Evolutionary conservation across 129 eudicot species (phyloP).

Genomic region (Pseudognaphalium luteoalbum): DNA sequence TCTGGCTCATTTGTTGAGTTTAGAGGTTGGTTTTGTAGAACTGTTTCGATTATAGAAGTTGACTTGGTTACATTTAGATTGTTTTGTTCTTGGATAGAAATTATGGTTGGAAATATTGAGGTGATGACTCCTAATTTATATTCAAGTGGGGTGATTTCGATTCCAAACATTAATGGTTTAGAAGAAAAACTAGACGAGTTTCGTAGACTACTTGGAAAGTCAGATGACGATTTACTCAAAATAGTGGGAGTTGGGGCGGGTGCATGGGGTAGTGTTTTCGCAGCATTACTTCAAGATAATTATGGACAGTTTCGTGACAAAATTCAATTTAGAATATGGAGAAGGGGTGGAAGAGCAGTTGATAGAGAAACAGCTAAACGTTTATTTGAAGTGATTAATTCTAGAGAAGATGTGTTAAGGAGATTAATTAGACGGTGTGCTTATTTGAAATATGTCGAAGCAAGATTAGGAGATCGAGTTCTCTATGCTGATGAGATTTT

Average conservation of each 20-base stretch:
- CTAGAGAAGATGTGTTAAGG: constrained; percentile 46
- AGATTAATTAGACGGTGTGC: constrained; percentile 54
- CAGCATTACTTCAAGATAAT: constrained; percentile 54
- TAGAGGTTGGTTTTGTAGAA: not conserved
- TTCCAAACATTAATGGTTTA: constrained; percentile 28
- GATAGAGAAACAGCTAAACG: constrained; percentile 51
- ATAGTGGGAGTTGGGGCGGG: constrained; percentile 68
- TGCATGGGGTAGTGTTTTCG: constrained; percentile 67
- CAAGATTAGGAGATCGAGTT: constrained; percentile 56
- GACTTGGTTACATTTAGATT: not conserved
- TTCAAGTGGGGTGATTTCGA: constrained; percentile 35
- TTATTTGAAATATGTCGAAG: constrained; percentile 60
- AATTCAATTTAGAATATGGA: constrained; percentile 55
- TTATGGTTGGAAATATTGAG: constrained; percentile 61
- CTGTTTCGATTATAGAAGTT: too few relatives aligned
- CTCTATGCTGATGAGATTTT: constrained; percentile 60
- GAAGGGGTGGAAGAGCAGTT: constrained; percentile 52
- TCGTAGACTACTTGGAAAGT: constrained; percentile 48
- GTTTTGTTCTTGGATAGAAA: not conserved
- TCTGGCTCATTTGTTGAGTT: not conserved
- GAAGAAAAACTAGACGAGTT: constrained; percentile 62
- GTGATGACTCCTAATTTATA: constrained; percentile 29
- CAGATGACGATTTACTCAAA: constrained; percentile 47
- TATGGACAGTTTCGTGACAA: constrained; percentile 59
- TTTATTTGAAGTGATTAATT: constrained; percentile 56